phyloP scores from a whole-genome alignment of 2,329 filamentous ascomycete genomes.

The Dactylellina haptotyla region DNA sequence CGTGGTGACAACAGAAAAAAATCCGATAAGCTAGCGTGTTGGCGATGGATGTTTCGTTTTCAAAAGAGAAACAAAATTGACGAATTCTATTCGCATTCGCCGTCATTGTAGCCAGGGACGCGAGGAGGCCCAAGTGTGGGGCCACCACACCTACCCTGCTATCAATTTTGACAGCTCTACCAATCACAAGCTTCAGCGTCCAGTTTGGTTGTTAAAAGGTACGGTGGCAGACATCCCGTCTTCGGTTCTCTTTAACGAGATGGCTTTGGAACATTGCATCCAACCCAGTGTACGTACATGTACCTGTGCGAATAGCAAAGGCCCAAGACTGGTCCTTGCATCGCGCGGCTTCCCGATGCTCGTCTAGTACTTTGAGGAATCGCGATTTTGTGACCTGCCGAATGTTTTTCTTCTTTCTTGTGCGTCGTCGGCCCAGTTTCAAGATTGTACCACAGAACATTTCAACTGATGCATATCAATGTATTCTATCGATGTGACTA shows the following conservation, averaged over 20 bases:
- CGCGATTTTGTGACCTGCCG: neutral
- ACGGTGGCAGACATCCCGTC: slow-evolving; percentile 51
- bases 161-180: slow-evolving; percentile 37
- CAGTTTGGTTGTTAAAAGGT: neutral
- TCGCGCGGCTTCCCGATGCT: slow-evolving; percentile 34
- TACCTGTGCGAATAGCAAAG: slow-evolving; percentile 39
- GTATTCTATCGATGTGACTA: neutral
- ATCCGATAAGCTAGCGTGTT: slow-evolving; percentile 24
- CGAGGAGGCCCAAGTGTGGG: slow-evolving; percentile 26
- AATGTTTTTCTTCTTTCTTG: slow-evolving; percentile 10
- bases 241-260: slow-evolving; percentile 51
- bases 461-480: slow-evolving; percentile 20
- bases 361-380: neutral
- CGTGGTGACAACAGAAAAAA: slow-evolving; percentile 40
- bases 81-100: slow-evolving; percentile 28
- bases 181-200: slow-evolving; percentile 29
- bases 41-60: slow-evolving; percentile 24
- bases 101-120: slow-evolving; percentile 22
- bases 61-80: slow-evolving; percentile 13
- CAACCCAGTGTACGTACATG: slow-evolving; percentile 13
- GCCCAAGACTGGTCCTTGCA: slow-evolving; percentile 47
- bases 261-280: slow-evolving; percentile 29
- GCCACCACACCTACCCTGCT: slow-evolving; percentile 39
- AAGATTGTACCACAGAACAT: slow-evolving; percentile 52
- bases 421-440: slow-evolving; percentile 42